Evolutionary conservation across 1,139 yeast genomes (phyloP), one percentile per base, ranked within the genome.

Genomic region (Blastobotrys apis): DNA sequence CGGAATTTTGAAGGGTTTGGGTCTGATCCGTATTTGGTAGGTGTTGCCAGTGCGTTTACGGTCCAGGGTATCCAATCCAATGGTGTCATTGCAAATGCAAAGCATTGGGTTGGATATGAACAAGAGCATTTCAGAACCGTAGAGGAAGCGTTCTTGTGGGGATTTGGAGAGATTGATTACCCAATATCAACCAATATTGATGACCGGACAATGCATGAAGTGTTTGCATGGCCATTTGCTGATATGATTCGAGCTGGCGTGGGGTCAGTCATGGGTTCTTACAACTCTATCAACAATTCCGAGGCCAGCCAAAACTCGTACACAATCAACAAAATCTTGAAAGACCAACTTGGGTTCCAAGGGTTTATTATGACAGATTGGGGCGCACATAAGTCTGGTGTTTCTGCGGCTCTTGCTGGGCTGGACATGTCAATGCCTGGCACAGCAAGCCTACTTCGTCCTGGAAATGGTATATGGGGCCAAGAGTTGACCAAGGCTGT

Each of bases 351-450:
- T 45, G 83, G 82, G 1, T 80, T 80, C 56, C 82, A 79, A 60
- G 86, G 85, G 0, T 78, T 78, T 58, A 80, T 80, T 4, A 73
- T 79, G 46, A 73, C 81, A 25, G 85, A 80, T 56, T 79, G 84
- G 84, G 78, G 78, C 21, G 84, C 81, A 3, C 50, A 48, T 30
- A 79, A 75, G 49, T 61, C 75, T 15, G 84, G 84, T 9, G 76
- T 78, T 4, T 69, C 71, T 43, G 71, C 81, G 0, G 78, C 78
- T 0, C 62, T 77, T 23, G 72, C 83, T 1, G 86, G 86, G 1
- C 63, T 78, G 38, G 85, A 80, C 62, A 77, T 80, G 82, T 68
- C 75, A 3, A 80, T 80, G 84, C 85, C 85, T 0, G 84, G 83
- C 21, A 80, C 76, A n/a, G n/a, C n/a, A n/a, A n/a, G n/a, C n/a